phyloP scores from a whole-genome alignment of 108 stramenopile genomes.

The Nitzschia sp. region DNA sequence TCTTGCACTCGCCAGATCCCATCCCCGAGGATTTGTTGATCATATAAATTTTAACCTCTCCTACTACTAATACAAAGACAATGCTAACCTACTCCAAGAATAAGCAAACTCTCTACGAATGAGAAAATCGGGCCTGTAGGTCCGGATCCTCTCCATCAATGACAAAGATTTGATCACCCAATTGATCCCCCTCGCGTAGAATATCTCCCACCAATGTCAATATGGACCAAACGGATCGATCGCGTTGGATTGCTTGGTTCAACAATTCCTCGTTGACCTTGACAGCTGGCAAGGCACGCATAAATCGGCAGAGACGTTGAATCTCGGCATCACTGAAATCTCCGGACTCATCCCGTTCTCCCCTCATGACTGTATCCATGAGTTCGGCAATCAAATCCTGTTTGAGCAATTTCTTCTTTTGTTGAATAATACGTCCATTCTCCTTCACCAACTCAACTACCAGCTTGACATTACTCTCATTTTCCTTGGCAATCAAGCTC shows the following conservation, averaged over 20 bases:
- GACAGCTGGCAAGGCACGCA: constrained; percentile 19
- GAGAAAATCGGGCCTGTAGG: neutral
- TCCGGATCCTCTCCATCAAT: constrained; percentile 5
- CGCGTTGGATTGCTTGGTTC: neutral
- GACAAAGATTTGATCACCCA: constrained; percentile 8
- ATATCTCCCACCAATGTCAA: constrained; percentile 3
- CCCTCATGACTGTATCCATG: constrained; percentile 10
- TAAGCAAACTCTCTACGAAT: neutral
- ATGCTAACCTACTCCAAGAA: too few relatives aligned
- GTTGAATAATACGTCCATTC: constrained; percentile 9
- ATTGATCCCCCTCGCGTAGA: neutral
- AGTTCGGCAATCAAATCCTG: constrained; percentile 19
- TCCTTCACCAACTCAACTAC: constrained; percentile 22
- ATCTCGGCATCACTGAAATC: constrained; percentile 13
- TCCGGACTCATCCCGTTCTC: constrained; percentile 16
- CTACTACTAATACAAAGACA: too few relatives aligned
- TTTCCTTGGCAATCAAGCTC: constrained; percentile 11
- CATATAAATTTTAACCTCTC: too few relatives aligned
- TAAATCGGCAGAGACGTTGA: constrained; percentile 1
- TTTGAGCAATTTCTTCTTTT: constrained; percentile 17
- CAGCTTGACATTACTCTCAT: neutral
- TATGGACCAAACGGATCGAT: constrained; percentile 5
- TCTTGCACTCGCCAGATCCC: too few relatives aligned
- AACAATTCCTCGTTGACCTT: constrained; percentile 21
- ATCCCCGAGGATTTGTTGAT: too few relatives aligned